Conservation (phyloP, 441 rosid species). For the Adansonia rubrostipa region DNA sequence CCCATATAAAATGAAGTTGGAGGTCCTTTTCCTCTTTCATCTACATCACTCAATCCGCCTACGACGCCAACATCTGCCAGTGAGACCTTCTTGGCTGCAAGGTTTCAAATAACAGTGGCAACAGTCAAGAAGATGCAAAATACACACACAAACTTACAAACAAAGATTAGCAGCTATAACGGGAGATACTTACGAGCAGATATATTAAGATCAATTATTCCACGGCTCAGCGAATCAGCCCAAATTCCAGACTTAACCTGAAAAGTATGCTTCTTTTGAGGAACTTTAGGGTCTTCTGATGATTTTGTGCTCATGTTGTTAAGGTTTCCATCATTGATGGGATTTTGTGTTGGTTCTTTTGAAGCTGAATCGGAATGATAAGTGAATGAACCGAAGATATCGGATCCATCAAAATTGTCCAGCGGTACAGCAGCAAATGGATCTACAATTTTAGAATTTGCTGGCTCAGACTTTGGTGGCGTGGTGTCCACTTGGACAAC, state of each 20-base stretch:
- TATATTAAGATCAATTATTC: constrained; percentile 94
- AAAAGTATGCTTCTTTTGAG: constrained; percentile 65
- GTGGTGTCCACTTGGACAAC: constrained; percentile 49
- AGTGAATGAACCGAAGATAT: constrained; percentile 80
- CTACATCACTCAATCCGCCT: constrained; percentile 62
- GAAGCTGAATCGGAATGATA: constrained; percentile 55
- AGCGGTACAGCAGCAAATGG: constrained; percentile 91
- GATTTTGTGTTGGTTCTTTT: constrained; percentile 46
- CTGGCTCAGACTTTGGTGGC: constrained; percentile 41
- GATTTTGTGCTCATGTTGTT: constrained; percentile 45
- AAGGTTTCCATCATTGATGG: constrained; percentile 39
- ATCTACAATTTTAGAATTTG: constrained; percentile 51
- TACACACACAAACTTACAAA: neutral
- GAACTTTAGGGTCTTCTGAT: constrained; percentile 46
- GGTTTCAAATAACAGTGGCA: constrained; percentile 20
- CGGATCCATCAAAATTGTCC: constrained; percentile 79
- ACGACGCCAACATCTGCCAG: constrained; percentile 80
- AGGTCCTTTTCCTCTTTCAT: constrained; percentile 66
- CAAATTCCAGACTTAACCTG: constrained; percentile 93
- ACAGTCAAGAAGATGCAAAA: neutral
- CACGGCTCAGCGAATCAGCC: constrained; percentile 96
- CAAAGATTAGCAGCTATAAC: neutral
- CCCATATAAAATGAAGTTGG: constrained; percentile 73
- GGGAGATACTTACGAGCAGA: constrained; percentile 75
- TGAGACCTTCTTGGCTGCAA: constrained; percentile 93